Evolutionary conservation across 352 stramenopile genomes (phyloP), one percentile per base, ranked within the genome.

Genomic region (Saprolegnia parasitica): DNA sequence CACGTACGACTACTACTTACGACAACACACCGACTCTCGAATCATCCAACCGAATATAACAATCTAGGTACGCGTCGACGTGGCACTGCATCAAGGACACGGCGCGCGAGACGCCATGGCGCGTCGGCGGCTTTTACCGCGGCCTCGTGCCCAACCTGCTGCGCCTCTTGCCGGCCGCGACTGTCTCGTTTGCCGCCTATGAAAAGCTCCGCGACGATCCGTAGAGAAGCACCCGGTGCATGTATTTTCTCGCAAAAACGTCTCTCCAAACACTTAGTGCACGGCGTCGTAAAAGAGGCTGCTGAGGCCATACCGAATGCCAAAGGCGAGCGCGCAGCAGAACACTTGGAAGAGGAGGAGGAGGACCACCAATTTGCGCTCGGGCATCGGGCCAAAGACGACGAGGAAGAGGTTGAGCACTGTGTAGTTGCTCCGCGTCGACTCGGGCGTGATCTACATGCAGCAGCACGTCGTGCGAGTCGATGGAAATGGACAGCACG

Each of bases 281-380:
- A 95, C 84, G 75, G 89, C 89, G 77, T 93, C 86, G 79, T 94
- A 93, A 67, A 96, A 90, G 76, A 93, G 89, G 74, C 86, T 80
- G 72, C 85, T 93, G 65, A 93, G 79, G 15, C 79, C 84, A 66
- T 95, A 96, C 52, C 88, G 84, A 42, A 96, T 78, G 76, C 85
- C 89, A 72, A 96, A 93, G 42, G 86, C 86, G n/a, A 88, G 52
- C 4, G 50, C 77, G 45, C 85, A 94, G 73, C 78, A 90, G 8
- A 89, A 16, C 5, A 84, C 76, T 49, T 96, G 88, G 72, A 96
- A 90, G 18, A 81, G 62, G 47, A 96, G 78, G 55, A 96, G 74
- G 35, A 74, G 67, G 45, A 87, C 61, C 37, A 91, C 83, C 21
- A 95, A 78, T 29, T 73, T 74, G 40, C 88, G 83, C 76, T 96